These are phyloP conservation scores for Hymenoscyphus scutula DNA, from an alignment of 2,329 filamentous ascomycete genomes.

Conservation along the genomic window DNA sequence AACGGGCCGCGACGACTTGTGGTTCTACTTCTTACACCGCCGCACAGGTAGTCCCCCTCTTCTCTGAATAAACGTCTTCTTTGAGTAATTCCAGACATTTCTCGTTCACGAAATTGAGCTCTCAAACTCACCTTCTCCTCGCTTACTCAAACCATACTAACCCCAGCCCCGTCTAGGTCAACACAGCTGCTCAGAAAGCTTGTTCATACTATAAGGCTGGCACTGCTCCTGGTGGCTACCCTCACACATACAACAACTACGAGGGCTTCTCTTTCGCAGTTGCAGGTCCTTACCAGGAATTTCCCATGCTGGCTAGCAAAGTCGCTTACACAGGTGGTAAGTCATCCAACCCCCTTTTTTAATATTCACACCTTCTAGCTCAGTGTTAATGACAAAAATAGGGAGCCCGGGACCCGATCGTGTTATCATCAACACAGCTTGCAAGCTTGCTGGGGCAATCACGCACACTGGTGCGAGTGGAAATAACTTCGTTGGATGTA, in stretches of 20 bases:
- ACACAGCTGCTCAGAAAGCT: conserved; percentile 49
- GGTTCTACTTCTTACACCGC: conserved; percentile 52
- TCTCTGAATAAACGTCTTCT: too few relatives aligned
- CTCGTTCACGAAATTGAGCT: too few relatives aligned
- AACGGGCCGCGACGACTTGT: conserved; percentile 50
- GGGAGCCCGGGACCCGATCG: conserved; percentile 66
- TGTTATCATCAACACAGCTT: conserved; percentile 58
- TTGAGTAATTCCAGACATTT: too few relatives aligned
- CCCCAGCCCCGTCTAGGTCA: too few relatives aligned
- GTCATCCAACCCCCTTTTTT: conserved; percentile 23
- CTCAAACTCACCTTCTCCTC: too few relatives aligned
- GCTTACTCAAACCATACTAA: too few relatives aligned
- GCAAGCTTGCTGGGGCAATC: conserved; percentile 60
- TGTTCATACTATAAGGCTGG: conserved; percentile 49
- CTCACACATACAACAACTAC: conserved; percentile 59
- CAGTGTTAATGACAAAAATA: conserved; percentile 24
- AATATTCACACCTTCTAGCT: not conserved
- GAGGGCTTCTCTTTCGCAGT: conserved; percentile 61
- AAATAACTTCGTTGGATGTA: conserved; percentile 66
- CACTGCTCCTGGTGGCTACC: conserved; percentile 41
- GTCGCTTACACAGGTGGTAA: conserved; percentile 51
- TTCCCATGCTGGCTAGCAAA: conserved; percentile 52
- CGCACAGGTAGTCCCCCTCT: too few relatives aligned
- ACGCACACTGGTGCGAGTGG: conserved; percentile 69
- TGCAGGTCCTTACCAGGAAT: conserved; percentile 60